These are phyloP conservation scores for Verticillium klebahnii DNA, from an alignment of 2,329 filamentous ascomycete species.

Conservation along the genomic window DNA sequence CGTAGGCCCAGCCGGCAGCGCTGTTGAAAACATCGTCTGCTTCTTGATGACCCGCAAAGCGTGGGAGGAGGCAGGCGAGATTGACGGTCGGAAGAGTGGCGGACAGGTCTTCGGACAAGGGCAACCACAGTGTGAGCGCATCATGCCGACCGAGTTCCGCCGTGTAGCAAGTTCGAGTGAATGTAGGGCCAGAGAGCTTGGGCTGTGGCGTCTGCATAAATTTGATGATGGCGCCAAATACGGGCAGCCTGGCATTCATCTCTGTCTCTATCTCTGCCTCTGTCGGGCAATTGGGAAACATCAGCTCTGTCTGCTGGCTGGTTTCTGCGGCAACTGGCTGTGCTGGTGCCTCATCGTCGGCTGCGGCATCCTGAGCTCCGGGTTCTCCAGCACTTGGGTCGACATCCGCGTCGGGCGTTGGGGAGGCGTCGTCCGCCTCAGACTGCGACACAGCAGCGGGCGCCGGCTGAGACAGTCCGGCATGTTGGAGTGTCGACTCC, in stretches of 20 bases:
- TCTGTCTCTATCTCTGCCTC: not conserved
- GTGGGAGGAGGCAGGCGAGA: conserved; percentile 5
- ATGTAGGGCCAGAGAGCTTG: conserved; percentile 9
- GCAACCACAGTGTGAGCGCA: conserved; percentile 6
- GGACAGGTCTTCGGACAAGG: conserved; percentile 5
- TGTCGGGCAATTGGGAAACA: not conserved
- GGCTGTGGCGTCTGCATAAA: conserved; percentile 6
- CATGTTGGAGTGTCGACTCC: conserved; percentile 6
- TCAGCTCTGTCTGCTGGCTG: not conserved
- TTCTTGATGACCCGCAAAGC: conserved; percentile 3
- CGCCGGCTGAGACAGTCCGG: not conserved
- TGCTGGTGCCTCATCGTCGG: not conserved
- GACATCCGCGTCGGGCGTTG: not conserved
- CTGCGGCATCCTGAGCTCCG: not conserved
- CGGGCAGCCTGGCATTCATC: conserved; percentile 4
- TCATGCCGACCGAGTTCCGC: conserved; percentile 6
- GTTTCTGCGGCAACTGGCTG: not conserved
- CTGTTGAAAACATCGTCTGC: conserved; percentile 7
- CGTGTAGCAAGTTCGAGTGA: conserved; percentile 8
- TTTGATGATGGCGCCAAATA: conserved; percentile 5
- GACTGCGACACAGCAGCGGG: not conserved
- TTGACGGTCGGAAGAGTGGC: conserved; percentile 8
- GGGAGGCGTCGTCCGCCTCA: not conserved
- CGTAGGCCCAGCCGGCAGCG: conserved; percentile 10
- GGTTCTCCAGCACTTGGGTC: not conserved